Base-by-base conservation (phyloP, 2,329 filamentous ascomycete genomes). In the Penicillium hordei region DNA sequence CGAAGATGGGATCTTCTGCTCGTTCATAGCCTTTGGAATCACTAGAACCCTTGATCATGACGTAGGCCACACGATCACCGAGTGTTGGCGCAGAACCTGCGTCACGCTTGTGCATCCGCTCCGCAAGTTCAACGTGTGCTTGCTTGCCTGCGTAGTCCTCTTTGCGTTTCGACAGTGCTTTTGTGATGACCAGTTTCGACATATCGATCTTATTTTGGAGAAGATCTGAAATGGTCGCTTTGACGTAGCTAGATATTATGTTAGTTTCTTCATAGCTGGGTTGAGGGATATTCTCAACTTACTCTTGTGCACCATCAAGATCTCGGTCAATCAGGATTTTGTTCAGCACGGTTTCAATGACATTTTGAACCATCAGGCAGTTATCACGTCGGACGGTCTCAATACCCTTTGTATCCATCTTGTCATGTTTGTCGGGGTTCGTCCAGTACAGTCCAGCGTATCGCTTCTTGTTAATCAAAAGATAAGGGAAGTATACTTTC, bases 381-480 rank as follows among this genome's bases (percentile, higher is more conserved):
- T 99, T 99, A 75, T 99, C 94, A 82, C 94, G 84, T 65, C 94
- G 89, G 46, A 99, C 95, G 4, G 94, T 99, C 77, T 99, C 94
- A 65, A 99, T 97, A 82, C 94, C 94, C 75, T 99, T 99, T 59
- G 91, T 97, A 76, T 99, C 94, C 95, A 99, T 99, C 82, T 97
- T 99, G 83, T 99, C 95, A 75, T 89, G 94, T 76, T 96, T 97
- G 42, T 93, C 85, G 0, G 93, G 86, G 65, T 89, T 94, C 5
- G 94, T 99, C 93, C 93, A 99, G 78, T 91, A 97, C 33, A 99
- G 78, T n/a, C 94, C 94, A 9, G 94, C 94, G 70, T 99, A 99
- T 62, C 94, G 89, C 81, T 99, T 99, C 82, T 99, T 99, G 86
- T 99, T 99, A 86, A 99, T 99, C 51, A 99, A 83, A 34, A 99